phyloP scores from a whole-genome alignment of 2,329 filamentous ascomycete genomes.

The Fusarium vanettenii region DNA sequence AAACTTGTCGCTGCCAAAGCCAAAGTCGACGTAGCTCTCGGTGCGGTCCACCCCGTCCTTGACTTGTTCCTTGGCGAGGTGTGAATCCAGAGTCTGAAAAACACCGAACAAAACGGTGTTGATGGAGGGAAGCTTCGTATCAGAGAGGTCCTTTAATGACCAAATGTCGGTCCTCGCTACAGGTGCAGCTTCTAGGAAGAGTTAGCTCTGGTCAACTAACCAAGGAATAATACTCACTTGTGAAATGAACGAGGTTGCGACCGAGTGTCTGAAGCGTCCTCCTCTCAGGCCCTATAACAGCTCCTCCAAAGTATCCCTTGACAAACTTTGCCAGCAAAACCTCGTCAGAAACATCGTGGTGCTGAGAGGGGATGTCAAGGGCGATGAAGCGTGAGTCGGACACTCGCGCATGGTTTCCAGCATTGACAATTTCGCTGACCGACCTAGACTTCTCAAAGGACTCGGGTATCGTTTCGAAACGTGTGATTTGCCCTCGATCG shows the following conservation, averaged over 20 bases:
- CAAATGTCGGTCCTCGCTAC: slow-evolving; percentile 23
- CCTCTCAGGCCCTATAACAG: slow-evolving; percentile 44
- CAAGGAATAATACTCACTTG: slow-evolving; percentile 7
- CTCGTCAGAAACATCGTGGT: slow-evolving; percentile 38
- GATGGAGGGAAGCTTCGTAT: slow-evolving; percentile 24
- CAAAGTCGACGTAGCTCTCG: slow-evolving; percentile 45
- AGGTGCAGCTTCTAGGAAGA: slow-evolving; percentile 11
- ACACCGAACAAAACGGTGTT: slow-evolving; percentile 41
- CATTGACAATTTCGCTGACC: slow-evolving; percentile 43
- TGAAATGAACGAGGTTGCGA: slow-evolving; percentile 26
- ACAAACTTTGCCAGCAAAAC: slow-evolving; percentile 44
- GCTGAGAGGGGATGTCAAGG: slow-evolving; percentile 31
- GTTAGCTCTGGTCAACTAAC: neutral
- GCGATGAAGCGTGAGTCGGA: slow-evolving; percentile 42
- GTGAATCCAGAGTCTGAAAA: slow-evolving; percentile 42
- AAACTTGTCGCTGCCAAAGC: slow-evolving; percentile 41
- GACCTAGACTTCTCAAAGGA: slow-evolving; percentile 40
- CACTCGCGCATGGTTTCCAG: slow-evolving; percentile 17
- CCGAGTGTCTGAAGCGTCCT: slow-evolving; percentile 21
- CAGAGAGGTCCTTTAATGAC: slow-evolving; percentile 30
- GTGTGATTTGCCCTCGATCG: slow-evolving; percentile 29
- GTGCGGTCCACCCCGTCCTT: neutral
- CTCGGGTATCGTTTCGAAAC: slow-evolving; percentile 29
- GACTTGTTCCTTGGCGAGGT: neutral
- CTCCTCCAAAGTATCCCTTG: slow-evolving; percentile 46